These are phyloP conservation scores for Medicago lupulina DNA, from an alignment of 306 rosid species.

Conservation along the genomic window DNA sequence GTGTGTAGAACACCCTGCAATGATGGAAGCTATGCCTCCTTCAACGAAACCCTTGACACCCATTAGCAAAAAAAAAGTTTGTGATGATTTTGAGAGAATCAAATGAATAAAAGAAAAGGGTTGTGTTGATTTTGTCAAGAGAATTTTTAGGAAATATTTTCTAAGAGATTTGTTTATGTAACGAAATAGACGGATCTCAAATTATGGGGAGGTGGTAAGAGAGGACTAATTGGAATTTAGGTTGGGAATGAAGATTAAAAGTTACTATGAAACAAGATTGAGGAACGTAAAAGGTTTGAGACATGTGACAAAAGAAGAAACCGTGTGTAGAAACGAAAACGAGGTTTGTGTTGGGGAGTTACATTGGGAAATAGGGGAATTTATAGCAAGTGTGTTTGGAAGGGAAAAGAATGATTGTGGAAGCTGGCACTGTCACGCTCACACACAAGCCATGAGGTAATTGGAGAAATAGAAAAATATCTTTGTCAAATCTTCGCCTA, in stretches of 20 bases:
- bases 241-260: conserved; percentile 60
- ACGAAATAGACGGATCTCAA: neutral
- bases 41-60: conserved; percentile 75
- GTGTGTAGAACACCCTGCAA: conserved; percentile 76
- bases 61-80: conserved; percentile 46
- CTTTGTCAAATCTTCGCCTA: neutral
- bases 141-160: conserved; percentile 12
- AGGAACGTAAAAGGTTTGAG: conserved; percentile 57
- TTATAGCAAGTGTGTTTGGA: conserved; percentile 21
- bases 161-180: neutral
- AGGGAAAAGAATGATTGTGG: conserved; percentile 8
- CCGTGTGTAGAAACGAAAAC: neutral
- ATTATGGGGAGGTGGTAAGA: neutral
- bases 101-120: conserved; percentile 15
- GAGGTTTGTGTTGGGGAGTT: neutral
- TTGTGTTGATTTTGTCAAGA: conserved; percentile 32
- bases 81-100: conserved; percentile 7
- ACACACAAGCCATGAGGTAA: neutral
- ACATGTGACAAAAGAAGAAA: conserved; percentile 42
- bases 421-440: neutral
- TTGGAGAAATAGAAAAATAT: neutral
- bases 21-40: conserved; percentile 79
- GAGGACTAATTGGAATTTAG: conserved; percentile 45
- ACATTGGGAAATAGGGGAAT: neutral
- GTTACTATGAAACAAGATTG: conserved; percentile 55